Base-by-base conservation (phyloP, 495 filamentous ascomycete genomes). In the Neurospora africana region DNA sequence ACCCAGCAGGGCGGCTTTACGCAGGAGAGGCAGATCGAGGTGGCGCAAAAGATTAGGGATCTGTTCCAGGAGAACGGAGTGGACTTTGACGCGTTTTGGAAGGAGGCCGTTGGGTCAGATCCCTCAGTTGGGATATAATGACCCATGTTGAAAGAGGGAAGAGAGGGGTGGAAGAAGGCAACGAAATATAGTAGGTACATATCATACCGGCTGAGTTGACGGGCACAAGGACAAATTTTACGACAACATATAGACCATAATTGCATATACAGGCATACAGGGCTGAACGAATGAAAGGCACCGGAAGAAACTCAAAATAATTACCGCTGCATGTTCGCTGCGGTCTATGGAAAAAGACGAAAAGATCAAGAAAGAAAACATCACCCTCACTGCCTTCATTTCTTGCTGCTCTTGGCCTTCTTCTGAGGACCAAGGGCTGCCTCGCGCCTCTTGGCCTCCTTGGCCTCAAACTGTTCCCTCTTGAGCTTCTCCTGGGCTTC, bases 71-170 rank as follows among this genome's bases (percentile, higher is more conserved):
- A 86, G 38, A 85, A 91, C 33, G 89, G 87, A 0, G 85, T 97
- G 5, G 87, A 95, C 75, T 95, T 95, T 80, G 89, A 92, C 68
- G 81, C 83, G n/a, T 89, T 95, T 73, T 91, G 91, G 88, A 84
- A 85, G 68, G 87, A 90, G 41, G 84, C 91, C 37, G 92, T 91
- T 4, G 92, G 91, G 0, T 82, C 91, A 73, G 87, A 90, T 47
- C 85, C 72, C 7, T 37, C 77, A 30, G 74, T 53, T 23, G 77
- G 75, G 8, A 74, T 78, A 74, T 69, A 36, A 39, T 78, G 39
- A 69, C 23, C 23, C 0, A 17, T 17, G 10, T 53, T 21, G 7
- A 61, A 17, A 27, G 10, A 1, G 23, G 6, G 5, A 61, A 39
- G 19, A 39, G 30, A 3, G 4, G 33, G 30, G n/a, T 15, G 35